A percentile compares a stretch with the other conserved stretches of the same genome.
Evolutionary conservation across 768 basidiomycete species (phyloP).

Genomic region (Mycena epipterygia): DNA sequence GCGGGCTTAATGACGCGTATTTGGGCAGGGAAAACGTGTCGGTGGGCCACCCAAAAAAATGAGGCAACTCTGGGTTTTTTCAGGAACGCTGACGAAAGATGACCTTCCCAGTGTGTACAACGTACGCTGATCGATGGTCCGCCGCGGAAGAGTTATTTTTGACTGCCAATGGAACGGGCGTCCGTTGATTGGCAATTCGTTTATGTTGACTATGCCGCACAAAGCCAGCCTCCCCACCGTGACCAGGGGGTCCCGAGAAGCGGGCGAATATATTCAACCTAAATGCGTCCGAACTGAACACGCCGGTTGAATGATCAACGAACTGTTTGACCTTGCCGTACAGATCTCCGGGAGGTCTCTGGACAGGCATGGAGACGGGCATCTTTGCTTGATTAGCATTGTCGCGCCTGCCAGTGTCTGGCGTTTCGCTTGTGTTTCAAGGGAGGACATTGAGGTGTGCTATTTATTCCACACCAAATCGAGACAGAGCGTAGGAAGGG

Average conservation of each 20-base stretch:
- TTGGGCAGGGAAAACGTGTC: no score
- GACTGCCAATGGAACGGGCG: not conserved
- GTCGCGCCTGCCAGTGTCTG: no score
- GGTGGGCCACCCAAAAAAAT: not conserved
- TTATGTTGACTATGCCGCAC: not conserved
- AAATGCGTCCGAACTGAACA: not conserved
- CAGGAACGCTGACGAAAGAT: not conserved
- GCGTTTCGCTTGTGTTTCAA: not conserved
- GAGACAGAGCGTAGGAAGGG: no score
- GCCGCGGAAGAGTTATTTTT: conserved; percentile 3
- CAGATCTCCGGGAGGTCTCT: no score
- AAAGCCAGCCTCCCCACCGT: not conserved
- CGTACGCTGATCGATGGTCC: conserved; percentile 4
- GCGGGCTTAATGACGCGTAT: not conserved
- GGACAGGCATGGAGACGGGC: not conserved
- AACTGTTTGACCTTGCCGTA: not conserved
- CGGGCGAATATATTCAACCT: no score
- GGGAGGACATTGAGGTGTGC: no score
- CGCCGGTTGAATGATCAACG: not conserved
- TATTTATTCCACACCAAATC: no score
- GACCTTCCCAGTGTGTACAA: no score
- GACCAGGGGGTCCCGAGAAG: no score
- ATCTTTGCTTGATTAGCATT: not conserved
- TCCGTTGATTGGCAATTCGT: conserved; percentile 12
- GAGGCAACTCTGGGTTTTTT: not conserved